Evolutionary conservation across 768 basidiomycete genomes (phyloP).

Genomic region (Macrolepiota dolichaula): DNA sequence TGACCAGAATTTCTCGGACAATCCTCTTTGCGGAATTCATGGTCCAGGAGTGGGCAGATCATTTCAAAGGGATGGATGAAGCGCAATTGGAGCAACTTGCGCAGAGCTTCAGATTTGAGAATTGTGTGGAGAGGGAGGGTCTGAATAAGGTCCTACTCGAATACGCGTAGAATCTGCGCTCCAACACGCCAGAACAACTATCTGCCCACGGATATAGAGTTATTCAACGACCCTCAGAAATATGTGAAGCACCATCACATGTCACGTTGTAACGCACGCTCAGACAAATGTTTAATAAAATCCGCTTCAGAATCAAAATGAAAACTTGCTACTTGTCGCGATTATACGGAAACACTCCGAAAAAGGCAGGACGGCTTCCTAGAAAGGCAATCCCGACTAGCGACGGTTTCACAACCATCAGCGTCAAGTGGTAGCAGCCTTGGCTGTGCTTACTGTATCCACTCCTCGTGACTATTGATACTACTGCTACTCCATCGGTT

Average conservation of each 20-base stretch:
- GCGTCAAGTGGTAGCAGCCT: background rate
- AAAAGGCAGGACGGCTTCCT: background rate
- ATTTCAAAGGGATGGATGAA: slow-evolving; percentile 55
- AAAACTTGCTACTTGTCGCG: background rate
- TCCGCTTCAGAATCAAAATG: background rate
- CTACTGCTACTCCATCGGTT: background rate
- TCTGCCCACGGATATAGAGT: background rate
- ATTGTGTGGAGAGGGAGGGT: slow-evolving; percentile 67
- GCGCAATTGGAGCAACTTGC: slow-evolving; percentile 69
- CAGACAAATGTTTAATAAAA: background rate
- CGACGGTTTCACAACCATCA: slow-evolving; percentile 2
- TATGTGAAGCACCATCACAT: background rate
- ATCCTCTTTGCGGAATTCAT: slow-evolving; percentile 72
- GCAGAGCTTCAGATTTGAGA: slow-evolving; percentile 67
- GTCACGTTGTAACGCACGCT: background rate
- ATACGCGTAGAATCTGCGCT: slow-evolving; percentile 24
- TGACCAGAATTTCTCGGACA: slow-evolving; percentile 61
- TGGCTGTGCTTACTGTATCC: background rate
- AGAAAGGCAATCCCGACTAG: background rate
- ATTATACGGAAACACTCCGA: too few relatives aligned
- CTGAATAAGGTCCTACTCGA: slow-evolving; percentile 52
- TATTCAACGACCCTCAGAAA: background rate
- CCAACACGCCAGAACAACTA: background rate
- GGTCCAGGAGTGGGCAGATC: slow-evolving; percentile 69
- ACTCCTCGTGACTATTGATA: background rate